Evolutionary conservation across 2,329 filamentous ascomycete species (phyloP).

Genomic region (Remersonia thermophila): DNA sequence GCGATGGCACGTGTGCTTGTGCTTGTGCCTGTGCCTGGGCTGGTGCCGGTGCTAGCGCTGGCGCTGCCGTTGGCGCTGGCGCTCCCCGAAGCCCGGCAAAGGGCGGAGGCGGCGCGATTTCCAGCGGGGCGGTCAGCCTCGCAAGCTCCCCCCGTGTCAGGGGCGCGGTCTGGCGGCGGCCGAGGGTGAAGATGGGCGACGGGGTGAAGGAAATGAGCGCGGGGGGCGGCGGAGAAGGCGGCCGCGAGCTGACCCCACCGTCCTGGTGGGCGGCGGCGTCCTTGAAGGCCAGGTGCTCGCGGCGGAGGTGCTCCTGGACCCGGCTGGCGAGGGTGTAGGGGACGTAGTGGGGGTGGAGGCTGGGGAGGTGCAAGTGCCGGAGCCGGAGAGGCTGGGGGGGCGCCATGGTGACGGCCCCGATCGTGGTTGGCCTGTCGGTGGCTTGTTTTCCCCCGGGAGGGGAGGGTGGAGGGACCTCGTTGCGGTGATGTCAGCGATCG

Average conservation of each 20-base stretch:
- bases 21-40: too few relatives aligned
- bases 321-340: constrained; percentile 27
- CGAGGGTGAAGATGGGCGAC: constrained; percentile 75
- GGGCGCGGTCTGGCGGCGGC: constrained; percentile 56
- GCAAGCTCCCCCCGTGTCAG: constrained; percentile 34
- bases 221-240: constrained; percentile 35
- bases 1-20: constrained; percentile 5
- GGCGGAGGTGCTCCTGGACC: constrained; percentile 27
- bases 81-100: constrained; percentile 4
- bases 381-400: constrained; percentile 17
- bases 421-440: too few relatives aligned
- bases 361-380: constrained; percentile 27
- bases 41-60: too few relatives aligned
- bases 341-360: constrained; percentile 16
- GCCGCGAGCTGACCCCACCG: constrained; percentile 6
- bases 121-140: constrained; percentile 31
- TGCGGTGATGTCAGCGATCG: too few relatives aligned
- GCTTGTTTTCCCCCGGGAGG: too few relatives aligned
- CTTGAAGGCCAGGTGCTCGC: constrained; percentile 38
- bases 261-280: constrained; percentile 5
- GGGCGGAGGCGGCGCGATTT: constrained; percentile 16
- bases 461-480: too few relatives aligned
- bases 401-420: background rate
- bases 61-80: constrained; percentile 11
- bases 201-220: constrained; percentile 74